Evolutionary conservation across 148 eudicot species (phyloP).

Genomic region (Tetragonia tetragonoides): DNA sequence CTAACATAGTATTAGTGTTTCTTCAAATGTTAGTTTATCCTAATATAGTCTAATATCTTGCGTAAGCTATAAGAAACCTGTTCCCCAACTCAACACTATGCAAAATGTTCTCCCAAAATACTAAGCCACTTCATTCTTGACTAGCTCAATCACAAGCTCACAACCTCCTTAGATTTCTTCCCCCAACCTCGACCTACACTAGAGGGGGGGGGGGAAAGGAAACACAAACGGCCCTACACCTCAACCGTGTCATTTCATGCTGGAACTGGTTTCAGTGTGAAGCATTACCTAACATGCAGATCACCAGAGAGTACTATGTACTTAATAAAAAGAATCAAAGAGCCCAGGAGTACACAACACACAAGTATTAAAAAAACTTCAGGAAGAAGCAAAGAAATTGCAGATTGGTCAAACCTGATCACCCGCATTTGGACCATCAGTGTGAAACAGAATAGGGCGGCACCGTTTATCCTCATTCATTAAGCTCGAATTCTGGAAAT

Average conservation of each 20-base stretch:
- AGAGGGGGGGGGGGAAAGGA: background rate
- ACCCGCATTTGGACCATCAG: constrained; percentile 78
- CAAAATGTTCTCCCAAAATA: constrained; percentile 11
- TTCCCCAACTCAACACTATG: background rate
- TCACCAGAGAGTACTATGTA: too few relatives aligned
- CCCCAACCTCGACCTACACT: background rate
- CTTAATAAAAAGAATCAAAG: background rate
- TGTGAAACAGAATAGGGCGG: constrained; percentile 72
- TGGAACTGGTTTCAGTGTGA: background rate
- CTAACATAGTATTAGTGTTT: too few relatives aligned
- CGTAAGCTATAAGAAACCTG: background rate
- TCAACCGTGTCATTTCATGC: background rate
- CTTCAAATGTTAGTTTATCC: too few relatives aligned
- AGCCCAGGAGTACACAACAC: background rate
- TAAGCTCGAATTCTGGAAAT: constrained; percentile 83
- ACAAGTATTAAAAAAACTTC: background rate
- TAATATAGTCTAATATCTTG: too few relatives aligned
- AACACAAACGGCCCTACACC: background rate
- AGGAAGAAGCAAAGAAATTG: background rate
- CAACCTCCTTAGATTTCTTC: background rate
- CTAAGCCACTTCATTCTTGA: background rate
- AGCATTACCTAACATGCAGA: too few relatives aligned
- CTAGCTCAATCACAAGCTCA: constrained; percentile 5
- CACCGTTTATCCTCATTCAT: constrained; percentile 89
- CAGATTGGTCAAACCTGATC: constrained; percentile 47